phyloP scores from a whole-genome alignment of 106 monocot genomes.

The Dendrobium huoshanense region DNA sequence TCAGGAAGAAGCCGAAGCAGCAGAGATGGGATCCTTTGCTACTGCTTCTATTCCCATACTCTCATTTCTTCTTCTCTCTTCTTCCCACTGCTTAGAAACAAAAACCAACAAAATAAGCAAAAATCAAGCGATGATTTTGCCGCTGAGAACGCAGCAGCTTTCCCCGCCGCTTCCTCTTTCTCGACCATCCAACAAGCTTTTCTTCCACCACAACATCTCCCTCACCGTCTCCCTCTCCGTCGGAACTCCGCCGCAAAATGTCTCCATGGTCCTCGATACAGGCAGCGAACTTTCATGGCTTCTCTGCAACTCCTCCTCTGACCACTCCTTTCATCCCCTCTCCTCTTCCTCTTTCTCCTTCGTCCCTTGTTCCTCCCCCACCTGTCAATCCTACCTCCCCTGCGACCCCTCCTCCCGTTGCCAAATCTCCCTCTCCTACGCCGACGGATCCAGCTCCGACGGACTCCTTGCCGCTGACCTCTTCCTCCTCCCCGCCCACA shows the following conservation, averaged over 20 bases:
- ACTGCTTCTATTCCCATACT: too few relatives aligned
- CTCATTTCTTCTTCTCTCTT: too few relatives aligned
- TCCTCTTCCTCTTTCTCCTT: too few relatives aligned
- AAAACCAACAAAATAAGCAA: too few relatives aligned
- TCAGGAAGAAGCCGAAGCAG: too few relatives aligned
- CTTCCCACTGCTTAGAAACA: too few relatives aligned
- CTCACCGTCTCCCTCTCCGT: constrained; percentile 46
- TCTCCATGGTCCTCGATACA: constrained; percentile 63
- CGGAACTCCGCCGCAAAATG: constrained; percentile 56
- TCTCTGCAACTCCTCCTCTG: constrained; percentile 20
- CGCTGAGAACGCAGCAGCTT: constrained; percentile 27
- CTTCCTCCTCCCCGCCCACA: constrained; percentile 37
- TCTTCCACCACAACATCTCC: constrained; percentile 49
- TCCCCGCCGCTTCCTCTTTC: constrained; percentile 11
- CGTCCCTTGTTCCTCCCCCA: background rate
- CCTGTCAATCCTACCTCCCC: constrained; percentile 8
- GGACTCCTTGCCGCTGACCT: constrained; percentile 64
- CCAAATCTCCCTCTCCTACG: constrained; percentile 74
- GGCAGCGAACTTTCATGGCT: constrained; percentile 72
- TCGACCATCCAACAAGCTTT: constrained; percentile 31
- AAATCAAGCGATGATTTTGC: background rate
- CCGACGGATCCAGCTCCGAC: constrained; percentile 75
- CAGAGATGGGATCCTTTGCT: too few relatives aligned
- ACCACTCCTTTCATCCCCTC: background rate
- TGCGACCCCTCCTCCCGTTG: constrained; percentile 43